Conservation (phyloP, 1,284 basidiomycete species). For the Fomes fomentarius region DNA sequence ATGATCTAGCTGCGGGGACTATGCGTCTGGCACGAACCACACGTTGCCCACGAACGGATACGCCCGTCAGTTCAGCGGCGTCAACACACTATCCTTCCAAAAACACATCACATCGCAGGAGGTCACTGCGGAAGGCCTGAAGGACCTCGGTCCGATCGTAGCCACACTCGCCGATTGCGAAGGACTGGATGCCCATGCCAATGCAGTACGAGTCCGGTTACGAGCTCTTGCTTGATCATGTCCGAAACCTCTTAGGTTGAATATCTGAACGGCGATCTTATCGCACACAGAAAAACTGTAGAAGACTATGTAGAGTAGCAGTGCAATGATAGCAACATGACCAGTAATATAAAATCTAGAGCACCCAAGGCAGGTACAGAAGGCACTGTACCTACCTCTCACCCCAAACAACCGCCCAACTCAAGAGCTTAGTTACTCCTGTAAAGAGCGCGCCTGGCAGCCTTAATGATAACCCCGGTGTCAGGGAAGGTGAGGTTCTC, state of each 20-base stretch:
- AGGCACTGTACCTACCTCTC: constrained; percentile 26
- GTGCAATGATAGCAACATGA: constrained; percentile 31
- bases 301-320: constrained; percentile 29
- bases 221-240: constrained; percentile 25
- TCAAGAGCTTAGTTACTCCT: constrained; percentile 66
- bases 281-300: constrained; percentile 9
- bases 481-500: constrained; percentile 93
- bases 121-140: constrained; percentile 81
- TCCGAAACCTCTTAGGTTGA: neutral
- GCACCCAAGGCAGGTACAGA: constrained; percentile 15
- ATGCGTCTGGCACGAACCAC: constrained; percentile 98
- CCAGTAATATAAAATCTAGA: constrained; percentile 31
- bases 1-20: constrained; percentile 86
- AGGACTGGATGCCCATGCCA: constrained; percentile 93
- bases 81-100: constrained; percentile 97
- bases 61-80: constrained; percentile 97
- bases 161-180: constrained; percentile 93
- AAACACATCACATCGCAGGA: constrained; percentile 99
- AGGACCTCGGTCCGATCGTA: constrained; percentile 86
- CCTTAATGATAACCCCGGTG: constrained; percentile 85
- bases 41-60: constrained; percentile 95
- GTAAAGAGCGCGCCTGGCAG: constrained; percentile 91
- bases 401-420: constrained; percentile 7
- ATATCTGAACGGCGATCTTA: no score
- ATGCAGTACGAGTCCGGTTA: constrained; percentile 79